Evolutionary conservation across 495 filamentous ascomycete species (phyloP).

Genomic region (Aspergillus carlsbadensis): DNA sequence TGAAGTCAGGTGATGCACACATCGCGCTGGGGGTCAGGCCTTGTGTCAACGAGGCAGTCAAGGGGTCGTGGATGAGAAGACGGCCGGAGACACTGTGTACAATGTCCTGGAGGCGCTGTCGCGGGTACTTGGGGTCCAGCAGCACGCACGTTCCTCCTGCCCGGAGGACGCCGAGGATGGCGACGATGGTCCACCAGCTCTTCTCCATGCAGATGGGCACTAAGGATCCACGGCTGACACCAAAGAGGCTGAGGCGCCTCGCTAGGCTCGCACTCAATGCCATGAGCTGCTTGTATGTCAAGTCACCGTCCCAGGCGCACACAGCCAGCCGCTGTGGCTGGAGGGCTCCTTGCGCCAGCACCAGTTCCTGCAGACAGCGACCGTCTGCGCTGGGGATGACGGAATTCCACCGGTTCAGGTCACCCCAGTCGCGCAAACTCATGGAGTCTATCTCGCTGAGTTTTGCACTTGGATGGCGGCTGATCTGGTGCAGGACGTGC

Average conservation of each 20-base stretch:
- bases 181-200: neutral
- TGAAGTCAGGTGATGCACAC: no score
- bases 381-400: neutral
- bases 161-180: neutral
- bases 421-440: neutral
- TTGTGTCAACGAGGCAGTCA: neutral
- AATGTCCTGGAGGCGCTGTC: no score
- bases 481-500: neutral
- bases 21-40: no score
- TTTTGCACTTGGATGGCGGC: neutral
- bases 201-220: neutral
- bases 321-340: slow-evolving; percentile 14
- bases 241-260: neutral
- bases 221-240: neutral
- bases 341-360: neutral
- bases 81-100: no score
- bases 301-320: slow-evolving; percentile 19
- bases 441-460: neutral
- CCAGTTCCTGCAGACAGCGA: neutral
- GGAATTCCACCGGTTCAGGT: neutral
- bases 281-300: slow-evolving; percentile 12
- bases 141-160: neutral
- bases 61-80: no score
- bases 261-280: neutral
- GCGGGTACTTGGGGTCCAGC: neutral